phyloP scores from a whole-genome alignment of 306 rosid genomes.

The Cyclanthera cordifolia region DNA sequence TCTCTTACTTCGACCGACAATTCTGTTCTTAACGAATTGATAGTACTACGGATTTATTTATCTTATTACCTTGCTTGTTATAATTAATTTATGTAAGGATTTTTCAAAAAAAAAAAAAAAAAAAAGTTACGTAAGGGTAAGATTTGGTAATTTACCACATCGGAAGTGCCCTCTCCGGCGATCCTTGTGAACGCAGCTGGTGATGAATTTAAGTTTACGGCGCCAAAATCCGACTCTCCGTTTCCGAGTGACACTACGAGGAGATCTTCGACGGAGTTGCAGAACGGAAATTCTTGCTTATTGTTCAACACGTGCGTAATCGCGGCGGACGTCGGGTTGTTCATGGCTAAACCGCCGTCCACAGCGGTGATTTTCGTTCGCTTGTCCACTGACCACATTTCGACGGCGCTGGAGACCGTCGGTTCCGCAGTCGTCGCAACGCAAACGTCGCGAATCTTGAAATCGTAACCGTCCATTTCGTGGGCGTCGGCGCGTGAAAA shows the following conservation, averaged over 20 bases:
- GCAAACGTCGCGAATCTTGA: slow-evolving; percentile 76
- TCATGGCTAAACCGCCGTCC: slow-evolving; percentile 74
- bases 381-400: slow-evolving; percentile 49
- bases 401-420: slow-evolving; percentile 25
- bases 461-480: slow-evolving; percentile 84
- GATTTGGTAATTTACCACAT: slow-evolving; percentile 39
- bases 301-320: slow-evolving; percentile 87
- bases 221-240: slow-evolving; percentile 54
- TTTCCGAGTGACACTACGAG: slow-evolving; percentile 76
- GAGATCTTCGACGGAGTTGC: slow-evolving; percentile 60
- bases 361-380: slow-evolving; percentile 64
- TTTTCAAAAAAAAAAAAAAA: no score
- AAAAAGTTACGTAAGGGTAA: neutral
- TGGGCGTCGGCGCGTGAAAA: slow-evolving; percentile 94
- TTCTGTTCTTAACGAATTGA: neutral
- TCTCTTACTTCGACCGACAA: slow-evolving; percentile 10
- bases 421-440: slow-evolving; percentile 50
- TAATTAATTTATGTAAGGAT: neutral
- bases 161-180: slow-evolving; percentile 87
- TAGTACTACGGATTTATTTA: neutral
- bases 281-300: slow-evolving; percentile 82
- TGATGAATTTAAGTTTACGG: slow-evolving; percentile 22
- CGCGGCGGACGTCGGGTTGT: slow-evolving; percentile 78
- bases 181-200: slow-evolving; percentile 40
- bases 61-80: neutral